Percentiles rank a stretch among this genome's conserved stretches.
Conservation (phyloP, 2,329 filamentous ascomycete genomes). For the Chaetomium sp. region DNA sequence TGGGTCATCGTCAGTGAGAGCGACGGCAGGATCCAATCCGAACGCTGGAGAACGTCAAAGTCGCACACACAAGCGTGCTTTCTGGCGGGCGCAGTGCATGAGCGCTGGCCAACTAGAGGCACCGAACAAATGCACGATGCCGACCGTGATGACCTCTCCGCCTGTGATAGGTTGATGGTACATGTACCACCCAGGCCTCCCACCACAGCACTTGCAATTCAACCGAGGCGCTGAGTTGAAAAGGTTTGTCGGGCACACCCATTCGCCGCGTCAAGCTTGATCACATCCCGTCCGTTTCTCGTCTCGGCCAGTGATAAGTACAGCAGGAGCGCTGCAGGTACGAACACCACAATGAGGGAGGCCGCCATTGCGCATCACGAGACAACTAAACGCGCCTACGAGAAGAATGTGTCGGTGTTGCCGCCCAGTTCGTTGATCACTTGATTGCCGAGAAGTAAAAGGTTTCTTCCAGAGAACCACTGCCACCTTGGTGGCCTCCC, state of each 20-base stretch:
- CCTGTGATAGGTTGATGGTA: constrained; percentile 21
- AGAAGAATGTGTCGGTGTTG: no score
- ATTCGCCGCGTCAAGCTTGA: constrained; percentile 21
- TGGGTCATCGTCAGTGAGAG: constrained; percentile 12
- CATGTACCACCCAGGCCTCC: background rate
- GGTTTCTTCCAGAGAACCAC: constrained; percentile 1
- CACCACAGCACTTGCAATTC: constrained; percentile 11
- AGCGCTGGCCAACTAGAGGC: constrained; percentile 19
- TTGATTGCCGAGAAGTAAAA: background rate
- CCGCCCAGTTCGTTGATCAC: no score
- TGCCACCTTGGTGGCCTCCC: constrained; percentile 9
- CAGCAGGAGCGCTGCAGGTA: constrained; percentile 22
- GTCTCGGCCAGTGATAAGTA: constrained; percentile 17
- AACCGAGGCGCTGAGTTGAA: constrained; percentile 12
- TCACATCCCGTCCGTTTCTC: constrained; percentile 16
- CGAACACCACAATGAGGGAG: constrained; percentile 18
- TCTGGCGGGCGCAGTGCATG: constrained; percentile 13
- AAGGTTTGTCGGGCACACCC: constrained; percentile 19
- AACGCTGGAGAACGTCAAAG: constrained; percentile 8
- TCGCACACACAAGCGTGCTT: constrained; percentile 15
- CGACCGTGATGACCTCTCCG: constrained; percentile 13
- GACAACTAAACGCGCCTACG: background rate
- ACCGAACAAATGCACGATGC: constrained; percentile 21
- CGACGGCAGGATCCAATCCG: constrained; percentile 13
- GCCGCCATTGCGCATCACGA: constrained; percentile 19